These are phyloP conservation scores for peach (Prunus persica) DNA, from an alignment of 306 rosid genomes.

Conservation along the genomic window Prunus_persica_NCBIv2 NC_034010.1:2677001-2677500, in stretches of 20 bases:
- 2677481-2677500: too few species aligned
- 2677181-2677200: background rate
- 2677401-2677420: too few species aligned
- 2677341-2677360: background rate
- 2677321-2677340: background rate
- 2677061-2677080: background rate
- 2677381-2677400: background rate
- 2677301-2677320: background rate
- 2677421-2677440: too few species aligned
- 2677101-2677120: background rate
- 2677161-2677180: background rate
- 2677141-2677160: background rate
- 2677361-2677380: background rate
- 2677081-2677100: background rate
- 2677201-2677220: background rate
- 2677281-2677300: background rate
- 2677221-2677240: background rate
- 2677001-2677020: background rate
- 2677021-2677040: background rate
- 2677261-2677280: conserved; percentile 1
- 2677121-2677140: background rate
- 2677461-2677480: too few species aligned
- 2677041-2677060: background rate
- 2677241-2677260: background rate
- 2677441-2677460: too few species aligned